A percentile compares a stretch with the other conserved stretches of the same genome.
phyloP scores from a whole-genome alignment of 2,329 filamentous ascomycete species.

The Biscogniauxia sp. region DNA sequence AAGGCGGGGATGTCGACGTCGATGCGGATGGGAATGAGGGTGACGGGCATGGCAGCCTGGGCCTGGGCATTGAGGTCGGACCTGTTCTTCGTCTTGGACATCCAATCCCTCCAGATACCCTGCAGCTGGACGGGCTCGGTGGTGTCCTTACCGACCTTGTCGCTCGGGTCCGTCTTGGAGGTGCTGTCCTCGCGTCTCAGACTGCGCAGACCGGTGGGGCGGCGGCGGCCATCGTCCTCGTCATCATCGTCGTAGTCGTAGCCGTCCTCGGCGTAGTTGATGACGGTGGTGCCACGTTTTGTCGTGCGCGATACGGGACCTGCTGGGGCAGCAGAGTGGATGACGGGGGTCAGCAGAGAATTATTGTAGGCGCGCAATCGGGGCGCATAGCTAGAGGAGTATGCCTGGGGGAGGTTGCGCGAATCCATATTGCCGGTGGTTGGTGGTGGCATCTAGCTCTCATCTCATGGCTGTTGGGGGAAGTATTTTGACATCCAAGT shows the following conservation, averaged over 20 bases:
- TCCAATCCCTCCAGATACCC: slow-evolving; percentile 94
- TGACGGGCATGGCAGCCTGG: slow-evolving; percentile 77
- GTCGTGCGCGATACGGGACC: slow-evolving; percentile 78
- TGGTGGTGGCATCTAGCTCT: not conserved
- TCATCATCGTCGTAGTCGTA: slow-evolving; percentile 77
- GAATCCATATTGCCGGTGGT: slow-evolving; percentile 41
- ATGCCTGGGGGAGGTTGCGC: slow-evolving; percentile 69
- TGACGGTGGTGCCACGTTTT: slow-evolving; percentile 91
- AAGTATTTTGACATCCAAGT: not conserved
- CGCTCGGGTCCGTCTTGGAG: slow-evolving; percentile 62
- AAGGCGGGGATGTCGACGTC: slow-evolving; percentile 88
- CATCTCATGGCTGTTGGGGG: not conserved
- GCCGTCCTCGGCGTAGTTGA: slow-evolving; percentile 97
- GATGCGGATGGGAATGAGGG: slow-evolving; percentile 92
- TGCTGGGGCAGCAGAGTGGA: slow-evolving; percentile 65
- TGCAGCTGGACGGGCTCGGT: slow-evolving; percentile 76
- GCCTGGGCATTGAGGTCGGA: slow-evolving; percentile 61
- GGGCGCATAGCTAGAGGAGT: slow-evolving; percentile 88
- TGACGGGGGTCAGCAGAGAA: slow-evolving; percentile 81
- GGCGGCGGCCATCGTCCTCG: slow-evolving; percentile 72
- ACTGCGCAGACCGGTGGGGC: slow-evolving; percentile 80
- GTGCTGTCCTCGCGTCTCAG: slow-evolving; percentile 72
- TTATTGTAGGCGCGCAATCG: slow-evolving; percentile 89
- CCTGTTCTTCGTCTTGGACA: slow-evolving; percentile 67
- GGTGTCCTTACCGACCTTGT: slow-evolving; percentile 83